Conservation (phyloP, 768 basidiomycete genomes). For the Gymnopilus dilepis region DNA sequence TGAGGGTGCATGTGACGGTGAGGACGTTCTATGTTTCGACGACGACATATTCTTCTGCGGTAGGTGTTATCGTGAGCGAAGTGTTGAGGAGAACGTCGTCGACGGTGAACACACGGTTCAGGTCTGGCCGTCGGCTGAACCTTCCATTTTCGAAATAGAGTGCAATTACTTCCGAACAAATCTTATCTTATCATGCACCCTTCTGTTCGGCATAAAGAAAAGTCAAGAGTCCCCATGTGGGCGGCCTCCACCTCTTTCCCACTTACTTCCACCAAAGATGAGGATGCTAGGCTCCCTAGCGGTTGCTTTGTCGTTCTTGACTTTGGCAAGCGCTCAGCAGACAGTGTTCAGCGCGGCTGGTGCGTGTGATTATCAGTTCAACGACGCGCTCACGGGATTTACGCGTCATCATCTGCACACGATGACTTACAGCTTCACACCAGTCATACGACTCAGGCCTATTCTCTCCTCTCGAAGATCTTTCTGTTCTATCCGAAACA, state of each 20-base stretch:
- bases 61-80: neutral
- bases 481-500: slow-evolving; percentile 37
- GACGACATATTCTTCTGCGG: neutral
- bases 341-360: neutral
- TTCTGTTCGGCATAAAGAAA: neutral
- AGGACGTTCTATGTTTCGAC: neutral
- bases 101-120: neutral
- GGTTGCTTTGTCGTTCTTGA: neutral
- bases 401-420: no score
- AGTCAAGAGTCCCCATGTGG: neutral
- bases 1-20: neutral
- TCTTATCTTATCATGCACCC: neutral
- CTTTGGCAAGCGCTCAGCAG: neutral
- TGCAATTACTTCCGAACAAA: neutral
- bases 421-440: neutral
- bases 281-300: neutral
- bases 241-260: neutral
- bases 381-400: neutral
- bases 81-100: neutral
- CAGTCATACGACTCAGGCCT: slow-evolving; percentile 33
- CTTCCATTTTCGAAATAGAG: neutral
- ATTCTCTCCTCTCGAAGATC: slow-evolving; percentile 40
- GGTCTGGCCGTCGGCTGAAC: neutral
- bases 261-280: slow-evolving; percentile 6
- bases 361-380: neutral